Conservation (phyloP, 169 alveolate species). For the Plasmodium coatneyi region DNA sequence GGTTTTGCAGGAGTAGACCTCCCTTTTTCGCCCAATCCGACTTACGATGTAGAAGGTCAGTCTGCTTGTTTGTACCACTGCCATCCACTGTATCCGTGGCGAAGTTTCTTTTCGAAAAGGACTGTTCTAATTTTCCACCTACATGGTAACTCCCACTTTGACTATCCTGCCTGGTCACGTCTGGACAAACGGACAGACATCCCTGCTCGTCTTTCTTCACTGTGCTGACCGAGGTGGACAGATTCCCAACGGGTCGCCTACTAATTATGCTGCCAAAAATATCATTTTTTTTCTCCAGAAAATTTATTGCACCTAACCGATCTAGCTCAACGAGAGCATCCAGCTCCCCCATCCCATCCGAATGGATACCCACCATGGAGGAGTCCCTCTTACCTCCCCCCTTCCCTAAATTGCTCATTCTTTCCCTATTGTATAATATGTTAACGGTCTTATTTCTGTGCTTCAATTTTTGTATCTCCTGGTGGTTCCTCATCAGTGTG, state of each 20-base stretch:
- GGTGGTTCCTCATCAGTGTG: conserved; percentile 2
- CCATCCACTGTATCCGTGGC: not conserved
- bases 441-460: conserved; percentile 49
- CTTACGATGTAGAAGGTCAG: not conserved
- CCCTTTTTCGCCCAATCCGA: not conserved
- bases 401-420: not conserved
- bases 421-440: conserved; percentile 55
- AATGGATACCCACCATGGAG: not conserved
- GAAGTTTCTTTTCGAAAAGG: not conserved
- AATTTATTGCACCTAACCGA: not conserved
- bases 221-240: not conserved
- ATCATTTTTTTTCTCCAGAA: not conserved
- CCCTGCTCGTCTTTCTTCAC: not conserved
- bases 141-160: not conserved
- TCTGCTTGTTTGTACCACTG: not conserved
- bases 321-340: not conserved
- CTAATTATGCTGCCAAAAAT: not conserved
- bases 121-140: not conserved
- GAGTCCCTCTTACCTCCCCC: not conserved
- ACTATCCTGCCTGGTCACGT: not conserved
- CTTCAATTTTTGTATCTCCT: conserved; percentile 38
- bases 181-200: not conserved
- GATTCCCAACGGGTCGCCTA: not conserved
- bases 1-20: not conserved
- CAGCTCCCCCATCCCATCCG: not conserved